phyloP scores from a whole-genome alignment of 2,329 filamentous ascomycete species.

The Calonectria ilicicola region DNA sequence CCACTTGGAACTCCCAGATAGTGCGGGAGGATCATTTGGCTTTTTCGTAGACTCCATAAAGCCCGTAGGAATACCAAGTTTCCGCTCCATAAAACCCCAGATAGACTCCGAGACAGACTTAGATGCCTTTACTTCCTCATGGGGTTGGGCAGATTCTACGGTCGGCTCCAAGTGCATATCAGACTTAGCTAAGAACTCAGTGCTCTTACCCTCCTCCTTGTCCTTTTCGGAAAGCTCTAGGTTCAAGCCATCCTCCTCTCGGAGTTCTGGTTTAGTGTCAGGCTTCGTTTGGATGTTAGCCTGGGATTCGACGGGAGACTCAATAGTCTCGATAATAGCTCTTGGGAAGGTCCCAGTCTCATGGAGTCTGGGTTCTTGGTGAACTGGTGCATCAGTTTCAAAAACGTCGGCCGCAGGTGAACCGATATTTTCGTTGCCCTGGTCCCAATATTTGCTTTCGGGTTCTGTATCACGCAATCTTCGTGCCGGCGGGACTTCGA shows the following conservation, averaged over 20 bases:
- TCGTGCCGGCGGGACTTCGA: background rate
- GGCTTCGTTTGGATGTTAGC: background rate
- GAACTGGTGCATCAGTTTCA: background rate
- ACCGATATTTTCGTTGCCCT: background rate
- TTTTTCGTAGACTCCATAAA: background rate
- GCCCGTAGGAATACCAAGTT: background rate
- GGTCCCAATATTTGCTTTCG: background rate
- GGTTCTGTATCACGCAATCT: background rate
- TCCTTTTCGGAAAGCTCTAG: conserved; percentile 8
- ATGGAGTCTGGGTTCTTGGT: background rate
- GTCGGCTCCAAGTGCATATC: background rate
- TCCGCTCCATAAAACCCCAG: background rate
- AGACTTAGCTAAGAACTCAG: background rate
- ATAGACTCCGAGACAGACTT: background rate
- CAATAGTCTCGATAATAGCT: background rate
- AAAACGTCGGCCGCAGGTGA: background rate
- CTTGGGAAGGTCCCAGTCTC: background rate
- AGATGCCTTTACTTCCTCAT: background rate
- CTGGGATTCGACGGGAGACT: background rate
- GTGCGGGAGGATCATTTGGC: background rate
- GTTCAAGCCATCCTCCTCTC: background rate
- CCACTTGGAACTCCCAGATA: background rate
- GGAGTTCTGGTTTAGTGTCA: background rate
- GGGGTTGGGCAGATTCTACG: background rate
- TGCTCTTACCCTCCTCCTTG: conserved; percentile 27